Evolutionary conservation across 805 yeast species (phyloP), one percentile per base, ranked within the genome.

Genomic region (Candida maris): DNA sequence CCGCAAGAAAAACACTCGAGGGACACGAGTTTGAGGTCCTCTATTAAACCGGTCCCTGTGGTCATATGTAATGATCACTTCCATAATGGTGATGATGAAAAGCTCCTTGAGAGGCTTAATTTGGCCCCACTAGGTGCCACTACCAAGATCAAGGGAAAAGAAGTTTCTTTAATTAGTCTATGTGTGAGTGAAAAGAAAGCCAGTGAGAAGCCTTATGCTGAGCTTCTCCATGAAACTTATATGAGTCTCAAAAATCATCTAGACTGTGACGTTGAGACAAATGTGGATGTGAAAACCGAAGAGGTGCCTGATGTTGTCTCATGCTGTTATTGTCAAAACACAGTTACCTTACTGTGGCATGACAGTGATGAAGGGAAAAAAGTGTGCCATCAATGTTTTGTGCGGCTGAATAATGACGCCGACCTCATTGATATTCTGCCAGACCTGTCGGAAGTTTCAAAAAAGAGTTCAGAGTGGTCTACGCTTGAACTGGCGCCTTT

Each of bases 31-130:
- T 49, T 44, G 30, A 41, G 29, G 14, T 43, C 41, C 6, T 29
- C 30, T 16, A 26, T 29, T 37, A 64, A 48, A 25, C 55, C 76
- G 6, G 51, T 48, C 18, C 81, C 80, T 1, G 55, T 61, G 3
- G 45, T 75, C 12, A 41, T 62, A 2, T 77, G 83, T 45, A 53
- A 65, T 1, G 46, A 52, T 3, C 80, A 75, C 51, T 21, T 19
- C 4, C 13, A 6, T 10, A 30, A 28, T 4, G 38, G 32, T 9
- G 6, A 9, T 1, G 19, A 19, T 4, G 25, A 18, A 1, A 16
- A 27, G 3, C 19, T 18, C 6, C 10, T 37, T 6, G 21, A 39
- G 2, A 45, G 42, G 5, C 45, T 51, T 12, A 33, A 40, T 4
- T 42, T 67, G n/a, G 54, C 53, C 30, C 33, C 52, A 2, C 40